Conservation (phyloP, 768 basidiomycete species). For the Lentinula guzmanii region DNA sequence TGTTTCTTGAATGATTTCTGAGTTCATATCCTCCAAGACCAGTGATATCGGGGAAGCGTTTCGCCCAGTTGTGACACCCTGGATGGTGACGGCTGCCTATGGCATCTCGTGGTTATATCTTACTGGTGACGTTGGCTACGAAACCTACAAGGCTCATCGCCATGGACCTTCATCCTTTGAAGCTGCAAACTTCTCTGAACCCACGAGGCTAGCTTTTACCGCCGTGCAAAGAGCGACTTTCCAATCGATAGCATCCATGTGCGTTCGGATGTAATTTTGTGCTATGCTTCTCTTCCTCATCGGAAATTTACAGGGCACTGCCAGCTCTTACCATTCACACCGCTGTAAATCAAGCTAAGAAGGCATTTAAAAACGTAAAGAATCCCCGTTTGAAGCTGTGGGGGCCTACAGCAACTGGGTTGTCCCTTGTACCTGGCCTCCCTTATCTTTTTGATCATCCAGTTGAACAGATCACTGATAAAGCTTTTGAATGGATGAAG, state of each 20-base stretch:
- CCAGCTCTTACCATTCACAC: conserved; percentile 86
- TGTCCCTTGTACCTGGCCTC: conserved; percentile 67
- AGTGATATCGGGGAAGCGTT: conserved; percentile 84
- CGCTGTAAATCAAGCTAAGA: conserved; percentile 67
- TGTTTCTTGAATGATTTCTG: conserved; percentile 2
- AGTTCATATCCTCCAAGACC: conserved; percentile 38
- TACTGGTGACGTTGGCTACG: conserved; percentile 72
- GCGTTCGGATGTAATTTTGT: conserved; percentile 17
- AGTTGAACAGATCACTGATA: conserved; percentile 65
- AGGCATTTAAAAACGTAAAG: conserved; percentile 52
- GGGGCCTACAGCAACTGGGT: conserved; percentile 72
- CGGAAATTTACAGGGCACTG: conserved; percentile 49
- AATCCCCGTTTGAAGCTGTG: conserved; percentile 58
- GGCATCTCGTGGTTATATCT: conserved; percentile 82
- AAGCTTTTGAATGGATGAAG: conserved; percentile 66
- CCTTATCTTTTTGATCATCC: conserved; percentile 80
- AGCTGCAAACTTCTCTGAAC: conserved; percentile 64
- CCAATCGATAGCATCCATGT: conserved; percentile 82
- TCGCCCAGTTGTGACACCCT: conserved; percentile 69
- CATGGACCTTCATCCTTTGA: conserved; percentile 63
- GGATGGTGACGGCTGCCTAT: conserved; percentile 70
- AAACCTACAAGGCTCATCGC: conserved; percentile 72
- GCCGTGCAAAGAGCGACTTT: conserved; percentile 74
- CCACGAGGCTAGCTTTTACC: conserved; percentile 59
- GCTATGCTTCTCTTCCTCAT: conserved; percentile 6